Percentiles rank a stretch among this genome's conserved stretches.
Conservation (phyloP, 306 rosid species). For the Ammopiptanthus mongolicus region DNA sequence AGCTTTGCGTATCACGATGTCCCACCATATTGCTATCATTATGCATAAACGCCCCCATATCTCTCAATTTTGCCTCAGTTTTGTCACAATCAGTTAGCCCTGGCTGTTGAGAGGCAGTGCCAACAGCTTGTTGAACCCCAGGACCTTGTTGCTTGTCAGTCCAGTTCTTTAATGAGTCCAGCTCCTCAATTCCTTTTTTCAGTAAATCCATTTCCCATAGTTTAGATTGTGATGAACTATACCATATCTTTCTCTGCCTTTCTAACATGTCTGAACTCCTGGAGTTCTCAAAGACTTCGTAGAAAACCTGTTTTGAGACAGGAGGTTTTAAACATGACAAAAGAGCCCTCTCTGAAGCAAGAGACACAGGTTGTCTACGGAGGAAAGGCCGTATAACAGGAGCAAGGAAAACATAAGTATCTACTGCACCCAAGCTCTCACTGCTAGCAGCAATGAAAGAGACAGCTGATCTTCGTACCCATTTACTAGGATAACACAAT, state of each 20-base stretch:
- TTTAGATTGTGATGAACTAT: slow-evolving; percentile 76
- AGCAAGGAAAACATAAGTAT: slow-evolving; percentile 90
- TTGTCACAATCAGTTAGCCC: slow-evolving; percentile 61
- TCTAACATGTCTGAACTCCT: slow-evolving; percentile 96
- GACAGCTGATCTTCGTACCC: slow-evolving; percentile 91
- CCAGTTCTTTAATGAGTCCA: slow-evolving; percentile 59
- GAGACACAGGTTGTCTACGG: slow-evolving; percentile 82
- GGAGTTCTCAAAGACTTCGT: slow-evolving; percentile 77
- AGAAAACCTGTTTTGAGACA: slow-evolving; percentile 66
- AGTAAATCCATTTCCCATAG: slow-evolving; percentile 90
- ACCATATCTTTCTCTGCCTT: slow-evolving; percentile 98
- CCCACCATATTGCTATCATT: slow-evolving; percentile 52
- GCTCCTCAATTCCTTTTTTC: slow-evolving; percentile 62
- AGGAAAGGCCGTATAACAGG: slow-evolving; percentile 87
- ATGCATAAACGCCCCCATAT: slow-evolving; percentile 54
- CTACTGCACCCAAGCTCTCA: slow-evolving; percentile 86
- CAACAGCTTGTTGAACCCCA: slow-evolving; percentile 44
- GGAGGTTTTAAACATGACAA: slow-evolving; percentile 83
- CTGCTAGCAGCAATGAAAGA: slow-evolving; percentile 91
- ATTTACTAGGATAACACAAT: slow-evolving; percentile 81
- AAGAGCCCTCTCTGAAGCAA: slow-evolving; percentile 78
- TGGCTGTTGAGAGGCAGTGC: slow-evolving; percentile 45
- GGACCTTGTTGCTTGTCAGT: slow-evolving; percentile 55
- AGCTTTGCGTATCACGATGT: slow-evolving; percentile 54
- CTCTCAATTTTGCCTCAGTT: slow-evolving; percentile 68